Conservation (phyloP, 345 rosid genomes). For the Lepidium aucheri region DNA sequence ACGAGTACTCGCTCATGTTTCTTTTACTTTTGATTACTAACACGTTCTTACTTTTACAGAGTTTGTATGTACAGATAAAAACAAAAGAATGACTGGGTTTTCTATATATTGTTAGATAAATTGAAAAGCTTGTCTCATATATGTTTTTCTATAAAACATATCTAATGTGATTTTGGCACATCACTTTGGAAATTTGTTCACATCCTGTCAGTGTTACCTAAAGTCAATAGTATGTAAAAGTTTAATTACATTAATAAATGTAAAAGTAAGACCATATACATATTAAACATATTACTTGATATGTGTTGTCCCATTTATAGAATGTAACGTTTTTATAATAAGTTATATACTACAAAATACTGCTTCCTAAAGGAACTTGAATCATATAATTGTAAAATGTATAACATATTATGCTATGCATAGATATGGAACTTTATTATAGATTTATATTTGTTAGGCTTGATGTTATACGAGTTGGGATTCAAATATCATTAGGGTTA, state of each 20-base stretch:
- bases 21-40: conserved; percentile 19
- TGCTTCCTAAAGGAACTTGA: neutral
- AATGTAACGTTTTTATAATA: neutral
- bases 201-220: neutral
- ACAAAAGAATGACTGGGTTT: neutral
- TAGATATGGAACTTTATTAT: neutral
- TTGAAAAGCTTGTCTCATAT: neutral
- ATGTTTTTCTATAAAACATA: neutral
- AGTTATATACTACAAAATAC: too few species aligned
- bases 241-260: neutral
- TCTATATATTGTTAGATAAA: too few species aligned
- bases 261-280: neutral
- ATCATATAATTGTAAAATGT: neutral
- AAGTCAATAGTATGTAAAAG: neutral
- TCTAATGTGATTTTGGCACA: neutral
- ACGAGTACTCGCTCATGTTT: conserved; percentile 19
- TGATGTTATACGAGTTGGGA: too few species aligned
- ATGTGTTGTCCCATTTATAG: neutral
- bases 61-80: conserved; percentile 15
- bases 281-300: neutral
- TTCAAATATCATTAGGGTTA: too few species aligned
- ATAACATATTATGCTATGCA: neutral
- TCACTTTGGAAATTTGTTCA: neutral
- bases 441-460: too few species aligned
- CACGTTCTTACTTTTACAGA: conserved; percentile 10